Evolutionary conservation across 2,329 filamentous ascomycete species (phyloP), one percentile per base, ranked within the genome.

Genomic region (Leptographium wingfieldii): DNA sequence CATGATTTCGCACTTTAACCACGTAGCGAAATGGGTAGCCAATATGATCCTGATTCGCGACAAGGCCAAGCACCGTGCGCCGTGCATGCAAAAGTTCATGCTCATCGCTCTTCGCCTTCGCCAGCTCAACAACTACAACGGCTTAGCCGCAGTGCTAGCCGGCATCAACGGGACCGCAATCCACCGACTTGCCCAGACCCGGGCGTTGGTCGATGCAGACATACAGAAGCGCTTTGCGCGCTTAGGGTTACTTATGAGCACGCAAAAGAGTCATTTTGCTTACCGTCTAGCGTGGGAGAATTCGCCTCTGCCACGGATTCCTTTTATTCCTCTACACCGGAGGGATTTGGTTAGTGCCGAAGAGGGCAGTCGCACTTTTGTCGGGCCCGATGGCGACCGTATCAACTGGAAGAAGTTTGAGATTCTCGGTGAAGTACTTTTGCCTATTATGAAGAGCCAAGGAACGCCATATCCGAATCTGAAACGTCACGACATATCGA

Each of bases 381-480:
- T 97, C 1, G 90, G 88, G 9, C 79, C 82, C 2, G 80, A 83
- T 62, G 83, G 79, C 64, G 83, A 90, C 63, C 80, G 89, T 57
- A 89, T 99, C 70, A 97, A 97, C 70, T 99, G 94, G 94, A 91
- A 87, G 73, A 99, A 99, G 70, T 99, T 97, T 68, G 92, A 97
- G 72, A 87, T 99, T 38, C 85, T 97, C 73, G 92, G 92, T 7
- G 92, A 97, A 66, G 88, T 96, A 5, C 81, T 97, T 58, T 78
- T 96, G 62, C 87, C 90, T 2, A 85, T 99, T 59, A 95, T 96
- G 81, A 87, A 86, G 73, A 96, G 92, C 68, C 92, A 97, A 72
- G 88, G 88, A 59, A 84, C 84, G 56, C 85, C 90, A 5, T 96
- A 96, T 67, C 82, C 84, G 31, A 87, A 85, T 63, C 75, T 92